A percentile compares a stretch with the other conserved stretches of the same genome.
Evolutionary conservation across 2,329 filamentous ascomycete genomes (phyloP).

Genomic region (Coniosporium tulheliwenetii): DNA sequence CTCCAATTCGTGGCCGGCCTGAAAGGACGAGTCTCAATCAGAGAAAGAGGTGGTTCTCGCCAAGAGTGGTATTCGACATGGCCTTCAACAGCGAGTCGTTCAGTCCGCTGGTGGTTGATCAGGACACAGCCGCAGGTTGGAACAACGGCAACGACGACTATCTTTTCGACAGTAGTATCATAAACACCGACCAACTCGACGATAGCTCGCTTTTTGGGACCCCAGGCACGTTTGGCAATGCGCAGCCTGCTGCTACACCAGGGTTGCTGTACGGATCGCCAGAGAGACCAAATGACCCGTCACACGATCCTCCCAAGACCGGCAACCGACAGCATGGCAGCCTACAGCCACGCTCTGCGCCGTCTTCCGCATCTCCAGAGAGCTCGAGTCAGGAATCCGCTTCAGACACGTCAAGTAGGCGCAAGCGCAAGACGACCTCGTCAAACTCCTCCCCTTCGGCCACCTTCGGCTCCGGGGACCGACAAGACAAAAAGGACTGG

Average conservation of each 20-base stretch:
- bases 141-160: background rate
- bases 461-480: slow-evolving; percentile 2
- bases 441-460: slow-evolving; percentile 18
- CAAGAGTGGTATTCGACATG: no score
- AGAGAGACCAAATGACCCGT: background rate
- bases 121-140: background rate
- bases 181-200: background rate
- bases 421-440: slow-evolving; percentile 21
- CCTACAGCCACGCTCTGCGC: slow-evolving; percentile 5
- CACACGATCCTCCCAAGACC: background rate
- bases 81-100: no score
- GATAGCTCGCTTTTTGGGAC: background rate
- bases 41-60: no score
- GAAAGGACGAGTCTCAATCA: no score
- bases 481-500: background rate
- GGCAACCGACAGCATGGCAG: background rate
- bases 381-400: slow-evolving; percentile 25
- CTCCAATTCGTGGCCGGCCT: no score
- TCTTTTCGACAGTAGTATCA: background rate
- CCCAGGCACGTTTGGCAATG: background rate
- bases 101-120: background rate
- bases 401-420: slow-evolving; percentile 22
- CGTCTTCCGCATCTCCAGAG: slow-evolving; percentile 18
- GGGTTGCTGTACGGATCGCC: background rate
- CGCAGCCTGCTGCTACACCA: background rate